Percentiles rank a stretch among this genome's conserved stretches.
phyloP scores from a whole-genome alignment of 139 green algal genomes.

The Coelastrella sp. region DNA sequence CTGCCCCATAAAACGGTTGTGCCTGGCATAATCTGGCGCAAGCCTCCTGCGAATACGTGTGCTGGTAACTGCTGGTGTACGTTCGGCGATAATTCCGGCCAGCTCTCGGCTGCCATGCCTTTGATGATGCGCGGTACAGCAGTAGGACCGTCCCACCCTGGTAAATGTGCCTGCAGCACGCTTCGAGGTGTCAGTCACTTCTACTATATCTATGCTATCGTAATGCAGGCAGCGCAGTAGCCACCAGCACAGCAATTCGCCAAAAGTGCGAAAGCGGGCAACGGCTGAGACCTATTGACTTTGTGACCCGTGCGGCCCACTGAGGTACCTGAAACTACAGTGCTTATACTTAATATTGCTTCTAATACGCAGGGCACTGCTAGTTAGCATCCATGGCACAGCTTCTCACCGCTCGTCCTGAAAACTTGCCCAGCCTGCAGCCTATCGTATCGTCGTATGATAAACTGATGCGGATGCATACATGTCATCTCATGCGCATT shows the following conservation, averaged over 20 bases:
- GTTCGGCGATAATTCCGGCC: not conserved
- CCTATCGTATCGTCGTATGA: no score
- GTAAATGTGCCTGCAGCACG: no score
- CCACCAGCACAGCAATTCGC: no score
- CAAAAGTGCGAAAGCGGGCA: not conserved
- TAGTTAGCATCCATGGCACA: not conserved
- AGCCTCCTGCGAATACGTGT: not conserved
- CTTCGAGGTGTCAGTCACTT: no score
- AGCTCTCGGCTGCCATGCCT: not conserved
- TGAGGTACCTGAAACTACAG: not conserved
- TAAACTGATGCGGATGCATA: no score
- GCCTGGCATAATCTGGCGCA: not conserved
- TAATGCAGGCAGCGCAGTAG: no score
- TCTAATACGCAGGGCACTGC: not conserved
- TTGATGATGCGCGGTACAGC: not conserved
- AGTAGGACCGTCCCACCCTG: not conserved
- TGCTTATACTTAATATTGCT: not conserved
- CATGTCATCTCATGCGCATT: no score
- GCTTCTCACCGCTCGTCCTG: no score
- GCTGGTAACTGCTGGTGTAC: not conserved
- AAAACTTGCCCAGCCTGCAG: no score
- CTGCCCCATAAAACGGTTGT: not conserved
- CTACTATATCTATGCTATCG: no score
- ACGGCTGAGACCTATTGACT: not conserved
- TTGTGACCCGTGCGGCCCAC: not conserved